Evolutionary conservation across 306 rosid species (phyloP).

Genomic region (Vigna reflexopilosa): DNA sequence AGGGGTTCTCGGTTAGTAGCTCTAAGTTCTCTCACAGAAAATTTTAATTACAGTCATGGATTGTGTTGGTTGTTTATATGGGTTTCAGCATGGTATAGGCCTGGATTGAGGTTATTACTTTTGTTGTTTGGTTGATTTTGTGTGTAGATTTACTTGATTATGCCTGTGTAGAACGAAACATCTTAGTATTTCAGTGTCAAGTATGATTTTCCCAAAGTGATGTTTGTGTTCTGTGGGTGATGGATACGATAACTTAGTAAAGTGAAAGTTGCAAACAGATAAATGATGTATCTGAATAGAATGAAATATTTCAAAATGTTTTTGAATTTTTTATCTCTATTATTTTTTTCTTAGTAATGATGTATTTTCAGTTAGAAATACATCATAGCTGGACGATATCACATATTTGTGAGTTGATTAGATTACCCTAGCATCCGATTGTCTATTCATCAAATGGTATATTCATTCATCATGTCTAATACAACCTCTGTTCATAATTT

Average conservation of each 20-base stretch:
- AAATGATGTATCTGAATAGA: neutral
- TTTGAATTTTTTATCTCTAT: neutral
- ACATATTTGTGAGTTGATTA: conserved; percentile 21
- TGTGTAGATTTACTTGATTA: conserved; percentile 28
- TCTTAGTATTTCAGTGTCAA: neutral
- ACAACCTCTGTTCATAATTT: neutral
- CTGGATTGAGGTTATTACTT: conserved; percentile 26
- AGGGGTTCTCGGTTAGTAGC: conserved; percentile 91
- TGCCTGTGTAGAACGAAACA: conserved; percentile 5
- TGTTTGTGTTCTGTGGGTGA: conserved; percentile 4
- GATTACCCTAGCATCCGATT: neutral
- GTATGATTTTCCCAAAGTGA: conserved; percentile 15
- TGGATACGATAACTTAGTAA: neutral
- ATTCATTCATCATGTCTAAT: neutral
- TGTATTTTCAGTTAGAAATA: neutral
- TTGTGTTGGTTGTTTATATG: conserved; percentile 21
- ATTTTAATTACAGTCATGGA: conserved; percentile 29
- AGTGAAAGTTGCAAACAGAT: neutral
- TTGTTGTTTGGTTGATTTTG: conserved; percentile 25
- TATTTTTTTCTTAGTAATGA: too few relatives aligned
- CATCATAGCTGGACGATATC: neutral
- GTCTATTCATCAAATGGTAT: neutral
- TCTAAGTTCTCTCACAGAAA: conserved; percentile 13
- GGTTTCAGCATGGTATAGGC: conserved; percentile 28
- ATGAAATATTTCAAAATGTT: conserved; percentile 17